Evolutionary conservation across 1,139 yeast genomes (phyloP).

Genomic region (Sugiyamaella xylanicola): DNA sequence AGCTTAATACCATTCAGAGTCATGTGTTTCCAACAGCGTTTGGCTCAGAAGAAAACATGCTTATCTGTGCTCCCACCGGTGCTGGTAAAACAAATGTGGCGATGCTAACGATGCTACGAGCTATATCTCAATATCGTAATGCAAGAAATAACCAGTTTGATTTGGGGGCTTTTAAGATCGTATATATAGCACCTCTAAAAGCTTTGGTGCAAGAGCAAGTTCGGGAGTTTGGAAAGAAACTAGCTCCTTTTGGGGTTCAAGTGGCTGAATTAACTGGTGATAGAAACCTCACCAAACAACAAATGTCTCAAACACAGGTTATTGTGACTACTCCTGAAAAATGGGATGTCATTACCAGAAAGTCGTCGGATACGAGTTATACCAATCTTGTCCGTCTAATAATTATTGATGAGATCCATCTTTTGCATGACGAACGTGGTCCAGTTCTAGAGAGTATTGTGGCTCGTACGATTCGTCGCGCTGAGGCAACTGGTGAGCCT

Average conservation of each 20-base stretch:
- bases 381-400: constrained; percentile 66
- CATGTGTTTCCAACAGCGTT: constrained; percentile 79
- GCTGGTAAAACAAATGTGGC: constrained; percentile 99
- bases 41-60: constrained; percentile 64
- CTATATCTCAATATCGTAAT: constrained; percentile 58
- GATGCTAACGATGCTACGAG: constrained; percentile 68
- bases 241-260: constrained; percentile 64
- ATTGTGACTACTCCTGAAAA: constrained; percentile 94
- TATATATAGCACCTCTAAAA: constrained; percentile 90
- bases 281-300: constrained; percentile 72
- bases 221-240: constrained; percentile 74
- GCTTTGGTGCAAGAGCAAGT: constrained; percentile 97
- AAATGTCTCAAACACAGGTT: constrained; percentile 76
- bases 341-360: constrained; percentile 95
- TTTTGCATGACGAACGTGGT: constrained; percentile 92
- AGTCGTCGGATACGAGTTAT: constrained; percentile 63
- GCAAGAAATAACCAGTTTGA: constrained; percentile 52
- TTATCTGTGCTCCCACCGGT: constrained; percentile 97
- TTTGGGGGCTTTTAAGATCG: constrained; percentile 67
- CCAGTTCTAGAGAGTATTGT: constrained; percentile 91
- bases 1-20: constrained; percentile 82
- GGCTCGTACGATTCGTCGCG: constrained; percentile 63
- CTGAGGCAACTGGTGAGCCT: constrained; percentile 48
- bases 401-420: constrained; percentile 92
- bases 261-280: constrained; percentile 95